phyloP scores from a whole-genome alignment of 2,329 filamentous ascomycete genomes.

The Madurella fahalii region DNA sequence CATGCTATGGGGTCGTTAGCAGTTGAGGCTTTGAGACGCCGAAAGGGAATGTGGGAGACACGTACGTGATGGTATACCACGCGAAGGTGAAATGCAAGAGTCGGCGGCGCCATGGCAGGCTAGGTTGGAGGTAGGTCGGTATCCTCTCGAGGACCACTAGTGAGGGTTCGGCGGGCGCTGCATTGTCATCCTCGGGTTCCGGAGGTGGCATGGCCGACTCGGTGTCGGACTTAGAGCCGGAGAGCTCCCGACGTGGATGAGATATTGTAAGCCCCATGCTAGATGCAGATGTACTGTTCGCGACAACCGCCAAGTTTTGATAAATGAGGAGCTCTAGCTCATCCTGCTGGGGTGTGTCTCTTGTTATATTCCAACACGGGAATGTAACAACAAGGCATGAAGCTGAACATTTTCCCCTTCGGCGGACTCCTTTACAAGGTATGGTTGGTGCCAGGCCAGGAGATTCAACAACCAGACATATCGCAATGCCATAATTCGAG shows the following conservation, averaged over 20 bases:
- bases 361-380: neutral
- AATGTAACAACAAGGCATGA: neutral
- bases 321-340: no score
- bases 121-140: conserved; percentile 31
- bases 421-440: no score
- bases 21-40: neutral
- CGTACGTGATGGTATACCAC: conserved; percentile 33
- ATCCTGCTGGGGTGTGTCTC: no score
- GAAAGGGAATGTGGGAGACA: neutral
- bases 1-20: conserved; percentile 21
- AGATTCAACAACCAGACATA: no score
- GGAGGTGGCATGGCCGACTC: conserved; percentile 2
- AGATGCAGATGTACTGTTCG: neutral
- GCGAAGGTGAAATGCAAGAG: conserved; percentile 34
- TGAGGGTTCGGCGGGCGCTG: neutral
- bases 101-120: conserved; percentile 28
- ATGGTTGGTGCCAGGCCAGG: neutral
- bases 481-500: no score
- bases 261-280: neutral
- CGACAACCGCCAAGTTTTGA: no score
- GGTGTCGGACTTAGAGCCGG: neutral
- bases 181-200: neutral
- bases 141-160: conserved; percentile 24
- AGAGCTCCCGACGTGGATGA: neutral
- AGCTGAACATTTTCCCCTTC: no score